A percentile compares a stretch with the other conserved stretches of the same genome.
These are phyloP conservation scores for Favolaschia claudopus DNA, from an alignment of 768 basidiomycete species.

Conservation along the genomic window DNA sequence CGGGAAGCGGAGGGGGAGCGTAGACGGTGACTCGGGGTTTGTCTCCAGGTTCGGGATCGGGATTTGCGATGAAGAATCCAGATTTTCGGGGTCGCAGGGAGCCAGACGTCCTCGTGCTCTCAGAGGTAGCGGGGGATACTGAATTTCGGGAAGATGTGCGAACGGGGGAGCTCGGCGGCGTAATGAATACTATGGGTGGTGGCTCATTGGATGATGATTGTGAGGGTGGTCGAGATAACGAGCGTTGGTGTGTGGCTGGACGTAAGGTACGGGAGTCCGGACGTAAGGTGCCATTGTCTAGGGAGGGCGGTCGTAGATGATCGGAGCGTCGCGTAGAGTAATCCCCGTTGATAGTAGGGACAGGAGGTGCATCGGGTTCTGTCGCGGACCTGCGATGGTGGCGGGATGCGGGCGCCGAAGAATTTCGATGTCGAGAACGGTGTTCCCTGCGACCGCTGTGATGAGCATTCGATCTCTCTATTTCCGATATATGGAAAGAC, in stretches of 20 bases:
- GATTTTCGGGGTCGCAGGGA: slow-evolving; percentile 24
- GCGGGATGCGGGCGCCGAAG: slow-evolving; percentile 23
- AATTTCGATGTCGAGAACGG: slow-evolving; percentile 19
- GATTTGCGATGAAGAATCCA: slow-evolving; percentile 40
- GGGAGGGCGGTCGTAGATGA: slow-evolving; percentile 7
- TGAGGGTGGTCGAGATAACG: slow-evolving; percentile 8
- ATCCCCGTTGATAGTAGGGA: slow-evolving; percentile 3
- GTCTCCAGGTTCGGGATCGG: slow-evolving; percentile 35
- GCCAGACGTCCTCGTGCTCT: slow-evolving; percentile 21
- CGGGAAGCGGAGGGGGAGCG: slow-evolving; percentile 40
- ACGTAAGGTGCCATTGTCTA: slow-evolving; percentile 1
- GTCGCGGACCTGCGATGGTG: slow-evolving; percentile 10
- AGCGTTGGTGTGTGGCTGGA: background rate
- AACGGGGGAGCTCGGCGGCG: slow-evolving; percentile 37
- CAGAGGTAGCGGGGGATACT: slow-evolving; percentile 27
- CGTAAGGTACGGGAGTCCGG: background rate
- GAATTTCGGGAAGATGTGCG: slow-evolving; percentile 25
- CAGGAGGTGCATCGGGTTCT: slow-evolving; percentile 10
- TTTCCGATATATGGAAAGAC: slow-evolving; percentile 39
- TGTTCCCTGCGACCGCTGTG: slow-evolving; percentile 3
- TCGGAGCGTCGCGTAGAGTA: slow-evolving; percentile 11
- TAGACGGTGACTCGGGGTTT: slow-evolving; percentile 21
- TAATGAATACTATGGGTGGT: slow-evolving; percentile 45
- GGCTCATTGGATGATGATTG: slow-evolving; percentile 5
- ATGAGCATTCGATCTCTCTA: slow-evolving; percentile 14